phyloP scores from a whole-genome alignment of 768 basidiomycete species.

The Termitomyces sp. region DNA sequence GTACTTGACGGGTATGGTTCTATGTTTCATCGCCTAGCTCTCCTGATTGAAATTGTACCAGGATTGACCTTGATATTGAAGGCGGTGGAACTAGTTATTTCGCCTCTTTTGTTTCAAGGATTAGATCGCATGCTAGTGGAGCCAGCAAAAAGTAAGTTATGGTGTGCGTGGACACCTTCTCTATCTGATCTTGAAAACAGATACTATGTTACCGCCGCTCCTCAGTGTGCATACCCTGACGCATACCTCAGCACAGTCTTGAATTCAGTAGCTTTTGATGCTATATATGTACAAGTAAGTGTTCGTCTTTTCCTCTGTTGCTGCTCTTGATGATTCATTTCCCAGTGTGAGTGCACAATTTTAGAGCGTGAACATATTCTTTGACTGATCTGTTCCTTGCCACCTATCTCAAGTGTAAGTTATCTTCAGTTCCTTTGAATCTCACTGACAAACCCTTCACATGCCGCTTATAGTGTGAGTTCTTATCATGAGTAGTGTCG shows the following conservation, averaged over 20 bases:
- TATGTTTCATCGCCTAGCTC: neutral
- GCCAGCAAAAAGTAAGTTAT: slow-evolving; percentile 40
- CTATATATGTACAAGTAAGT: slow-evolving; percentile 62
- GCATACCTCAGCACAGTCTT: slow-evolving; percentile 47
- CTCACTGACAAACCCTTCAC: neutral
- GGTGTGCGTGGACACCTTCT: neutral
- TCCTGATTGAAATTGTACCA: slow-evolving; percentile 8
- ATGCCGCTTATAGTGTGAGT: slow-evolving; percentile 7
- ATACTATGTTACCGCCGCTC: slow-evolving; percentile 53
- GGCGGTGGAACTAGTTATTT: slow-evolving; percentile 43
- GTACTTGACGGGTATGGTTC: slow-evolving; percentile 53
- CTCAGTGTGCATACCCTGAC: slow-evolving; percentile 59
- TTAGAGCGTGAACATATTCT: neutral
- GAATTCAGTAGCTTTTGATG: slow-evolving; percentile 56
- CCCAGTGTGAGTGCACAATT: slow-evolving; percentile 7
- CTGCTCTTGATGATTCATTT: neutral
- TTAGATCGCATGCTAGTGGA: slow-evolving; percentile 38
- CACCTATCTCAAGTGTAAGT: slow-evolving; percentile 8
- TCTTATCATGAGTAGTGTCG: neutral
- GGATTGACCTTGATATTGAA: slow-evolving; percentile 63
- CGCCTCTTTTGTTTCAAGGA: slow-evolving; percentile 40
- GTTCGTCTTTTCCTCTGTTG: neutral
- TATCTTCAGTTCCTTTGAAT: neutral
- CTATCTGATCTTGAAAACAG: slow-evolving; percentile 18
- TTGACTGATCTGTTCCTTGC: neutral